Percentiles rank a stretch among this genome's conserved stretches.
These are phyloP conservation scores for Fusarium sp. DNA, from an alignment of 2,329 filamentous ascomycete genomes.

Conservation along the genomic window DNA sequence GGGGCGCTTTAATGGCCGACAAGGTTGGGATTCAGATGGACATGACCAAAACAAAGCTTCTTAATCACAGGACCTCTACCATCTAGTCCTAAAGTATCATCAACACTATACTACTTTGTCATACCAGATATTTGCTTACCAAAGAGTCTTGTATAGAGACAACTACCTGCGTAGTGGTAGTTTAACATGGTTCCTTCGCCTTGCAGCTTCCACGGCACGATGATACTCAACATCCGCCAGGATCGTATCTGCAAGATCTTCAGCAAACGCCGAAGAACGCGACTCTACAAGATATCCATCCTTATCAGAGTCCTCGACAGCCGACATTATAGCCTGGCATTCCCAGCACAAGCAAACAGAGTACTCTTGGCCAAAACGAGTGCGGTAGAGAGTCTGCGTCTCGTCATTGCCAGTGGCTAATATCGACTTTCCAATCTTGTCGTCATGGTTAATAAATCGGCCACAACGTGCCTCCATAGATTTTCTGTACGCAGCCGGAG, in stretches of 20 bases:
- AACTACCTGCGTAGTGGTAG: constrained; percentile 9
- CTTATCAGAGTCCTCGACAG: constrained; percentile 19
- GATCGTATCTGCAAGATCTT: constrained; percentile 7
- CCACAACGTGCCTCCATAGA: constrained; percentile 32
- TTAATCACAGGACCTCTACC: not conserved
- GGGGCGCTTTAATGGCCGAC: constrained; percentile 28
- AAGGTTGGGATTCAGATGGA: constrained; percentile 6
- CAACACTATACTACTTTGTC: not conserved
- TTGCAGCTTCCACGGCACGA: constrained; percentile 30
- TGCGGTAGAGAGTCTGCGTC: constrained; percentile 31
- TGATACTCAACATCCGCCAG: constrained; percentile 19
- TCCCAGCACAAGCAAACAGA: constrained; percentile 38
- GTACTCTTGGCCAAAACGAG: constrained; percentile 34
- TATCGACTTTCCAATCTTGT: constrained; percentile 30
- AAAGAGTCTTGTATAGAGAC: not conserved
- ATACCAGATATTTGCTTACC: not conserved
- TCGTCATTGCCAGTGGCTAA: constrained; percentile 22
- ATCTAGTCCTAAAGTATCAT: not conserved
- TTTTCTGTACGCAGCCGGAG: constrained; percentile 43
- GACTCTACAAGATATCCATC: constrained; percentile 2
- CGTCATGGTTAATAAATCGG: constrained; percentile 46
- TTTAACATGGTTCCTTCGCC: constrained; percentile 24
- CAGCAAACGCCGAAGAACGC: not conserved
- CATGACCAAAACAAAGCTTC: not conserved
- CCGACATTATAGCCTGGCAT: constrained; percentile 35